Percentiles rank a stretch among this genome's conserved stretches.
Evolutionary conservation across 2,329 filamentous ascomycete genomes (phyloP).

Genomic region (Chaetomiaceae sp.): DNA sequence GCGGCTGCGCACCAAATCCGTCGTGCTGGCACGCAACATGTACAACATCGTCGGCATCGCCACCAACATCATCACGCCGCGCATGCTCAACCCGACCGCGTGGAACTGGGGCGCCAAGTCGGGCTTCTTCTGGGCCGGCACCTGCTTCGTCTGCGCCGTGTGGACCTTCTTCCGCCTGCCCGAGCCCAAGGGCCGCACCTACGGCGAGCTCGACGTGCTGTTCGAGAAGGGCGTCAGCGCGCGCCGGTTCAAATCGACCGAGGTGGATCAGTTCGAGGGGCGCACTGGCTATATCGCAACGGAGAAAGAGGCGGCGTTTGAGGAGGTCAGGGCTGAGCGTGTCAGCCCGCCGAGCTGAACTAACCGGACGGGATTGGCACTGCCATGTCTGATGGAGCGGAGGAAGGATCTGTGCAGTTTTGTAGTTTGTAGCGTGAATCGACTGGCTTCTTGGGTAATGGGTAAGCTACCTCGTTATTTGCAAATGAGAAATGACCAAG

Average conservation of each 20-base stretch:
- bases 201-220: conserved; percentile 22
- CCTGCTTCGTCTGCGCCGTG: conserved; percentile 38
- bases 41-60: conserved; percentile 19
- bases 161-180: conserved; percentile 24
- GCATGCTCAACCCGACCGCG: conserved; percentile 17
- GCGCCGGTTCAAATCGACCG: conserved; percentile 14
- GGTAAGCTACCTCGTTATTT: no score
- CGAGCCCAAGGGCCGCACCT: conserved; percentile 21
- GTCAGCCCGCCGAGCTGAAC: no score
- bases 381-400: no score
- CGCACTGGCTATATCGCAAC: not conserved
- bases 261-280: not conserved
- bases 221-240: conserved; percentile 21
- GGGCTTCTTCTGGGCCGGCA: conserved; percentile 16
- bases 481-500: no score
- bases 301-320: not conserved
- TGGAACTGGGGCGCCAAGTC: no score
- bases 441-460: no score
- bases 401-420: no score
- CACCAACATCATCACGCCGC: conserved; percentile 22
- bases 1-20: conserved; percentile 19
- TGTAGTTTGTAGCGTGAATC: no score
- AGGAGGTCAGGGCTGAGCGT: not conserved
- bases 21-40: conserved; percentile 20
- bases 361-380: not conserved